phyloP scores from a whole-genome alignment of 192 early-diverging fungal species.

The Coemansia sp. region DNA sequence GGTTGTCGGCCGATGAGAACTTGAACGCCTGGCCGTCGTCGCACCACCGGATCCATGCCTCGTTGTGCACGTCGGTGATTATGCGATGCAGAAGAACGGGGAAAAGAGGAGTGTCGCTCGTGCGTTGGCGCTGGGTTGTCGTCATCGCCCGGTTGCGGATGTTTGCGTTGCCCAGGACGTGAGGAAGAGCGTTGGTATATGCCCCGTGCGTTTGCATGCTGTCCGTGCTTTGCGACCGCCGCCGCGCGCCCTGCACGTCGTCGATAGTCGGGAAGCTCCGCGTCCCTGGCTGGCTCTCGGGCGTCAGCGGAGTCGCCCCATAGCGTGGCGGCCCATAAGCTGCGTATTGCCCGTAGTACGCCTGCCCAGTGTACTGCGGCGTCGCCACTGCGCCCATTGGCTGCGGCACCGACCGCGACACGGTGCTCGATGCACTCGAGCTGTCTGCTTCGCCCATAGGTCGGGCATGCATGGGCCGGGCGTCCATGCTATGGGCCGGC shows the following conservation, averaged over 20 bases:
- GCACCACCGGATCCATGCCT: slow-evolving; percentile 52
- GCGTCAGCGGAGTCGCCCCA: slow-evolving; percentile 22
- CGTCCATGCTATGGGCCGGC: slow-evolving; percentile 21
- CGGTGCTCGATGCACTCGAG: slow-evolving; percentile 41
- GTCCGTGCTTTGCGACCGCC: slow-evolving; percentile 53
- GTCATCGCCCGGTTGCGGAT: slow-evolving; percentile 51
- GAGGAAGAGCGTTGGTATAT: slow-evolving; percentile 24
- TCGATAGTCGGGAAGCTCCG: slow-evolving; percentile 50
- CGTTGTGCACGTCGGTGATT: slow-evolving; percentile 45
- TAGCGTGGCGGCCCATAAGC: slow-evolving; percentile 5
- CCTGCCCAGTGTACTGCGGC: slow-evolving; percentile 16
- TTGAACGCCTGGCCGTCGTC: slow-evolving; percentile 53
- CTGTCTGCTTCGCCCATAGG: slow-evolving; percentile 15
- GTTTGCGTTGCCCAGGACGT: slow-evolving; percentile 48
- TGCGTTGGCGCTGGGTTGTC: slow-evolving; percentile 46
- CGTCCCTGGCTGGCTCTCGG: slow-evolving; percentile 31
- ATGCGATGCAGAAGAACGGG: slow-evolving; percentile 51
- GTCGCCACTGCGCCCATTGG: neutral
- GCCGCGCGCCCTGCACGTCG: slow-evolving; percentile 32
- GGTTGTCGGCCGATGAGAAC: slow-evolving; percentile 49
- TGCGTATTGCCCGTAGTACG: slow-evolving; percentile 1
- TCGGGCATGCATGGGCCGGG: neutral
- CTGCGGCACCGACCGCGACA: slow-evolving; percentile 29
- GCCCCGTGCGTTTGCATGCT: slow-evolving; percentile 7
- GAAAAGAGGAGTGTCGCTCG: slow-evolving; percentile 54